phyloP scores from a whole-genome alignment of 352 stramenopile species.

The Phytophthora foliorum region DNA sequence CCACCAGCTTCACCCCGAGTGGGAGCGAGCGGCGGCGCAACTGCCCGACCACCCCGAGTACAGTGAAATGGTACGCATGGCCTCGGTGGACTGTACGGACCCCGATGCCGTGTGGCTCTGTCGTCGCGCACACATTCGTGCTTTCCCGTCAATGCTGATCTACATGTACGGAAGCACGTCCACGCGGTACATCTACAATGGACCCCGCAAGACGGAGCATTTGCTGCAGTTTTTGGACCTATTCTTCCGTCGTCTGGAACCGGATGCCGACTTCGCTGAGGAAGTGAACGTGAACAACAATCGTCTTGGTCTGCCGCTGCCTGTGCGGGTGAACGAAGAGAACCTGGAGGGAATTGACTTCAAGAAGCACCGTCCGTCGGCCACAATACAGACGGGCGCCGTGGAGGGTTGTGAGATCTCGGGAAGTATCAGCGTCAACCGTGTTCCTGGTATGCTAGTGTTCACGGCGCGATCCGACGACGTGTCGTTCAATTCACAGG shows the following conservation, averaged over 20 bases:
- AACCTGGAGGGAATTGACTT: constrained; percentile 62
- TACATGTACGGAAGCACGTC: constrained; percentile 87
- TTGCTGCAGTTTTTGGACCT: constrained; percentile 86
- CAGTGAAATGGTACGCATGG: constrained; percentile 81
- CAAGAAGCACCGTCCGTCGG: constrained; percentile 54
- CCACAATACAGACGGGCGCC: constrained; percentile 38
- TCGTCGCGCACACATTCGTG: constrained; percentile 74
- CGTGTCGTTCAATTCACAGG: constrained; percentile 69
- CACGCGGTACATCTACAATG: constrained; percentile 88
- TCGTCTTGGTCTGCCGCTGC: constrained; percentile 50
- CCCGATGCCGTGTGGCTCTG: constrained; percentile 70
- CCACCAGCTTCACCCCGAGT: constrained; percentile 80
- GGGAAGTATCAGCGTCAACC: constrained; percentile 82
- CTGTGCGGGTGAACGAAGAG: constrained; percentile 65
- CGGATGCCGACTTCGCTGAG: constrained; percentile 83
- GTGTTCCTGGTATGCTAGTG: constrained; percentile 75
- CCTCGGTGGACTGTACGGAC: constrained; percentile 84
- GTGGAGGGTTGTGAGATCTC: constrained; percentile 85
- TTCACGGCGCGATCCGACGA: constrained; percentile 77
- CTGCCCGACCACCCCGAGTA: constrained; percentile 83
- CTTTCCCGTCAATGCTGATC: constrained; percentile 89
- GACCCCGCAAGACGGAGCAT: constrained; percentile 75
- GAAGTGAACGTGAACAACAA: constrained; percentile 76
- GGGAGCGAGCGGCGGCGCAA: constrained; percentile 77
- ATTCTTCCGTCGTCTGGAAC: constrained; percentile 84